Evolutionary conservation across 805 yeast genomes (phyloP), one percentile per base, ranked within the genome.

Genomic region (Blastobotrys chiropterorum): DNA sequence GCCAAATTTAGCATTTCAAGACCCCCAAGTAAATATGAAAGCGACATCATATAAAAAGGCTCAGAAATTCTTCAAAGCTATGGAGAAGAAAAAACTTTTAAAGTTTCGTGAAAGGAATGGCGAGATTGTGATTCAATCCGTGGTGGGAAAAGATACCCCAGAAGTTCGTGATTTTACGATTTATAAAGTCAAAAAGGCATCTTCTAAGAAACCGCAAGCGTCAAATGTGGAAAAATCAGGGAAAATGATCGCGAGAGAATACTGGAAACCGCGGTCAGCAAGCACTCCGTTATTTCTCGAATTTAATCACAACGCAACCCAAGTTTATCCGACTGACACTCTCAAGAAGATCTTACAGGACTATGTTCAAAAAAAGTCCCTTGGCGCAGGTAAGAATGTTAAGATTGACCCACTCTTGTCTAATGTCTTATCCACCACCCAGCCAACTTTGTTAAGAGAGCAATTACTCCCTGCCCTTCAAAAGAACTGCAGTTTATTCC

Each of bases 11-110:
- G 95, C 96, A 1, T 61, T 56, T 45, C 56, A 56, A 38, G 63
- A 65, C 48, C 74, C 78, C 0, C 59, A 57, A 7, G 58, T 68
- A 20, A 52, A 47, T 21, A 76, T 85, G 50, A 90, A 90, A 67
- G 85, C 81, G 62, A 82, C 96, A 0, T 79, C 90, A 2, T 92
- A 95, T 95, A 90, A 86, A 67, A 92, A 92, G 63, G 81, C 92
- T 2, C 78, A 90, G 13, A 90, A 90, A 65, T 89, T 84, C 62
- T 69, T 92, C 50, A 92, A 89, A 63, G 82, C 86, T 4, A 88
- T 90, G 83, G 96, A 87, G 58, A 92, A 89, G 64, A 74, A 76
- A 44, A 19, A 46, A 19, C 78, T 83, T 51, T 55, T 94, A 19
- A 81, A 81, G 52, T 65, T 83, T 21, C 88, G 90, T 59, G 97